Base-by-base conservation (phyloP, 2,329 filamentous ascomycete species). In the Blastomyces silverae region DNA sequence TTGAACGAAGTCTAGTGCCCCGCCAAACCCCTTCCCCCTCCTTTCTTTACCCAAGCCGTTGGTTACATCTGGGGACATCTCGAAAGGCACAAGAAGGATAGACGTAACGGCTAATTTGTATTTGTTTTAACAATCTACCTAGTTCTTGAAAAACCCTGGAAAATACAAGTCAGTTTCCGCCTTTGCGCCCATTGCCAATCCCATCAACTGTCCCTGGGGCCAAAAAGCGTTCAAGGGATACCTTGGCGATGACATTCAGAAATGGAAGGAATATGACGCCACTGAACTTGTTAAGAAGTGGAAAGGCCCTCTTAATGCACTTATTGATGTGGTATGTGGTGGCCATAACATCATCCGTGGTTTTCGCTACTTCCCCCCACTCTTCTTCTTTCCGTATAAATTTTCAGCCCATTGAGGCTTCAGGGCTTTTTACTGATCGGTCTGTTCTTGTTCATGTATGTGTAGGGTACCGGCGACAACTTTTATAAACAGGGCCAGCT, bases 401-500 rank as follows among this genome's bases (percentile, higher is more conserved):
- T 31, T 25, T 60, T n/a, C 11, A 5, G 22, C 11, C 39, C n/a
- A 48, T 44, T 20, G n/a, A 2, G n/a, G n/a, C 25, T 17, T 28
- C 57, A 7, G 10, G 39, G 7, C n/a, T 7, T 48, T 34, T 34
- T 52, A 48, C 3, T 37, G 28, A 61, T 37, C 3, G 22, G 22
- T 4, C 34, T 42, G 15, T 59, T 34, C 17, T 46, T 46, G 44
- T 66, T 28, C 8, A 55, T 56, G 10, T 64, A 55, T 56, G 10
- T 64, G 1, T 57, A 90, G 88, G 94, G 94, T 53, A 96, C 92
- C 3, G 91, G 86, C 31, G 94, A 99, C 81, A 91, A 93, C 79
- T 99, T 97, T 78, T 97, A 97, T 81, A 93, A 96, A 81, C 87
- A 95, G 77, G 86, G 87, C 58, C 94, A 99, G 79, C 83, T 99